Percentiles rank a stretch among this genome's conserved stretches.
Evolutionary conservation across 768 basidiomycete genomes (phyloP).

Genomic region (Cystobasidium tubakii): DNA sequence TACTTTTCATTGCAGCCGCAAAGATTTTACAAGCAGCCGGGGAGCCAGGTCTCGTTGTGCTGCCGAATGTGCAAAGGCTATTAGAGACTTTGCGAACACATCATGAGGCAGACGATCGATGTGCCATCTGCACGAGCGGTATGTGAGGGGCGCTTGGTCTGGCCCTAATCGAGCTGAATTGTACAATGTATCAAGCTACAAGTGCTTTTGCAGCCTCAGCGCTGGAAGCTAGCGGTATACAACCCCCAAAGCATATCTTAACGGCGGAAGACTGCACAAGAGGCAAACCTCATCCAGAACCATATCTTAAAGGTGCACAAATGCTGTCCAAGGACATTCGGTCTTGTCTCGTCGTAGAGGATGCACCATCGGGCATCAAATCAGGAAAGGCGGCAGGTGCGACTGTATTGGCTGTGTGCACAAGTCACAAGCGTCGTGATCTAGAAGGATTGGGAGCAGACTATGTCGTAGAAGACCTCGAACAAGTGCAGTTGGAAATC

Average conservation of each 20-base stretch:
- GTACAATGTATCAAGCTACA: too few relatives aligned
- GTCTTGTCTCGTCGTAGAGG: constrained; percentile 66
- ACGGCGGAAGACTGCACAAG: constrained; percentile 65
- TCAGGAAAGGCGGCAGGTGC: constrained; percentile 72
- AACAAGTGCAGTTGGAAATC: not conserved
- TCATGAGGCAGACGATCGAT: not conserved
- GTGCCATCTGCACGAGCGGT: constrained; percentile 32
- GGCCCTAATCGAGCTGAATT: constrained; percentile 45
- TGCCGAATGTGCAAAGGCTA: constrained; percentile 64
- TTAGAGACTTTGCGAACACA: constrained; percentile 57
- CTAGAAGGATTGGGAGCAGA: constrained; percentile 60
- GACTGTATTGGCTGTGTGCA: constrained; percentile 72
- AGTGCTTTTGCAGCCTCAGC: constrained; percentile 55
- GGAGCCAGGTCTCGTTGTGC: constrained; percentile 53
- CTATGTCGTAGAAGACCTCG: constrained; percentile 64
- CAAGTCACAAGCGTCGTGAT: constrained; percentile 61
- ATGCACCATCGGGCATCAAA: constrained; percentile 74
- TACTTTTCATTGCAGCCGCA: constrained; percentile 11
- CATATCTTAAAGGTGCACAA: constrained; percentile 65
- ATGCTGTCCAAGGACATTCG: not conserved
- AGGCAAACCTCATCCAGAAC: constrained; percentile 53
- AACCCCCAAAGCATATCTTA: constrained; percentile 62
- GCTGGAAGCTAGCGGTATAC: constrained; percentile 65
- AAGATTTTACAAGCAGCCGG: constrained; percentile 7
- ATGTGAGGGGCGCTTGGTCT: constrained; percentile 58